phyloP scores from a whole-genome alignment of 2,329 filamentous ascomycete genomes.

The Atkinsonella texensis region DNA sequence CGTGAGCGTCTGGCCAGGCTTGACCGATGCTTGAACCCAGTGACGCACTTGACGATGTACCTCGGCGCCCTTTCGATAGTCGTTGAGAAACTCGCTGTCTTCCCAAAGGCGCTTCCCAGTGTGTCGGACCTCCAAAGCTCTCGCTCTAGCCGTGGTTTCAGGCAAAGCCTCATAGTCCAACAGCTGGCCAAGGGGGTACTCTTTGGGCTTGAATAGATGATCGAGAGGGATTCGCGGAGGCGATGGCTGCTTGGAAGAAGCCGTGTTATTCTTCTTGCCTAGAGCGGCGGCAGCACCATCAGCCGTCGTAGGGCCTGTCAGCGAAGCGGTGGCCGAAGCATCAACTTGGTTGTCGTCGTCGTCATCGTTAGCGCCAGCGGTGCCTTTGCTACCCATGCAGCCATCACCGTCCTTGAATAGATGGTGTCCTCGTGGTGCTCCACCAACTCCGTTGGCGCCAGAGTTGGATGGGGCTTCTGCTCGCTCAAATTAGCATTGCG shows the following conservation, averaged over 20 bases:
- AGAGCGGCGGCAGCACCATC: neutral
- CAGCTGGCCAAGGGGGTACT: conserved; percentile 19
- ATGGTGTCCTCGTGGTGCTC: conserved; percentile 29
- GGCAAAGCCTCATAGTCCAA: conserved; percentile 11
- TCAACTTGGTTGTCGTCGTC: conserved; percentile 13
- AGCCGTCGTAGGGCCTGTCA: conserved; percentile 2
- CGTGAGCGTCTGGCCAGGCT: conserved; percentile 62
- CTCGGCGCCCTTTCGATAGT: conserved; percentile 70
- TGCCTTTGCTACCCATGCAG: conserved; percentile 21
- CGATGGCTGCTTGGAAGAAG: conserved; percentile 15
- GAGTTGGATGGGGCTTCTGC: conserved; percentile 11
- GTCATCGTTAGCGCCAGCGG: conserved; percentile 16
- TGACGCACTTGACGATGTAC: conserved; percentile 71
- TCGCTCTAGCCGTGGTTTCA: neutral
- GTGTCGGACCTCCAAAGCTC: neutral
- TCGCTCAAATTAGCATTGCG: conserved; percentile 10
- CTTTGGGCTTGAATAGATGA: conserved; percentile 17
- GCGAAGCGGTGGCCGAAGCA: conserved; percentile 10
- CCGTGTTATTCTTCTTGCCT: conserved; percentile 16
- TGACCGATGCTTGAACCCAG: conserved; percentile 66
- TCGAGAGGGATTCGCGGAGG: conserved; percentile 21
- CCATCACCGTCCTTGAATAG: conserved; percentile 30
- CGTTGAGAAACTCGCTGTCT: conserved; percentile 49
- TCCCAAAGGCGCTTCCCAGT: conserved; percentile 15
- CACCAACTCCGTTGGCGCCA: conserved; percentile 17